Base-by-base conservation (phyloP, 75 land plant species). In the Cunninghamia lanceolata region DNA sequence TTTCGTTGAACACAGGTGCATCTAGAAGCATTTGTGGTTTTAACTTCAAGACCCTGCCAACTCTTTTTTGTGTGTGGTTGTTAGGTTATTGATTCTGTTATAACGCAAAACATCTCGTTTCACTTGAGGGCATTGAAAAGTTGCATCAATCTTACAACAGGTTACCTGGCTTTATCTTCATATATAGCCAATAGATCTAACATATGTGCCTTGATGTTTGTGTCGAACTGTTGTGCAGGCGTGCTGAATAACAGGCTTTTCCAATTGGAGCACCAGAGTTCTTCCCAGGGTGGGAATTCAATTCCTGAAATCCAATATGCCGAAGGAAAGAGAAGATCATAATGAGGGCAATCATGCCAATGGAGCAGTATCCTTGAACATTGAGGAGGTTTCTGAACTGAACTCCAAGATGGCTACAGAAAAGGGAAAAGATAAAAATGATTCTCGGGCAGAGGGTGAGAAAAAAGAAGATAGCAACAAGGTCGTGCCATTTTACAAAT, bases 401-500 rank as follows among this genome's bases (percentile, higher is more conserved):
- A 14, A 73, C 38, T 73, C 75, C 36, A 30, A 34, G 15, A 73
- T 73, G 75, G 36, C 34, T 73, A 34, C 36, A 34, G 75, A 73
- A 73, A 73, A 73, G 75, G 15, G 13, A 73, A 32, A 30, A 32
- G 38, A 73, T 34, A 34, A 10, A 73, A 34, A 73, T 34, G 13
- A 73, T 73, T 34, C 8, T 14, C 0, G 34, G 75, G 16, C 34
- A 11, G 1, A 84, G 83, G 68, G n/a, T 28, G 32, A 79, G 56
- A 84, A 32, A 36, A 81, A 77, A 35, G 85, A 82, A 32, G 73
- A 47, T 42, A 85, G 54, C 75, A 70, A 73, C 17, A 83, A 45
- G 13, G 85, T 89, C n/a, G 90, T 88, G 30, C 93, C 97, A 15
- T 93, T 91, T 83, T 87, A 89, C 90, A 93, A 91, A 88, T 89